Percentiles rank a stretch among this genome's conserved stretches.
phyloP scores from a whole-genome alignment of 164 flowering plant species.

The Magnolia sinica region DNA sequence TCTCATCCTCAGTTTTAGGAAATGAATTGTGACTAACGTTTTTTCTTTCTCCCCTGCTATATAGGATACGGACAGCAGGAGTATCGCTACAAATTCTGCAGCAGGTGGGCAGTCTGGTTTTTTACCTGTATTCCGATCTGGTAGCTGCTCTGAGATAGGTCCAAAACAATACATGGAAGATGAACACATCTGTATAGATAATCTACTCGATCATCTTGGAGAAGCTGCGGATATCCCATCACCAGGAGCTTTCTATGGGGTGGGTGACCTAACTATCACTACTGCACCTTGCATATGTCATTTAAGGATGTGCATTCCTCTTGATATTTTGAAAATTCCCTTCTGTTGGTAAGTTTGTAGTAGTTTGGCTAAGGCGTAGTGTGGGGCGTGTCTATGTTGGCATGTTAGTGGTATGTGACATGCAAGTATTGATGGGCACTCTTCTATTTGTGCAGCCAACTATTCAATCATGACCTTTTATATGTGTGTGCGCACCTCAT shows the following conservation, averaged over 20 bases:
- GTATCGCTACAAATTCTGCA: conserved; percentile 27
- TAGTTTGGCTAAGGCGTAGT: too few species aligned
- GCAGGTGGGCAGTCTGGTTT: conserved; percentile 46
- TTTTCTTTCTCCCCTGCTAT: background rate
- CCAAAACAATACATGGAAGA: conserved; percentile 90
- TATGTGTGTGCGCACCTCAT: too few species aligned
- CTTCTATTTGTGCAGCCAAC: too few species aligned
- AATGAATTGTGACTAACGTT: conserved; percentile 1
- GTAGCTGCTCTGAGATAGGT: conserved; percentile 88
- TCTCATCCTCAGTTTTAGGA: background rate
- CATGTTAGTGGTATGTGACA: too few species aligned
- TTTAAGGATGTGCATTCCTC: background rate
- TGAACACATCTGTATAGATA: conserved; percentile 75
- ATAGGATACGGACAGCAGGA: conserved; percentile 49
- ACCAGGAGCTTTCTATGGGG: conserved; percentile 96
- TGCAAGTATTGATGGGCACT: too few species aligned
- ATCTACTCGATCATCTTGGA: conserved; percentile 60
- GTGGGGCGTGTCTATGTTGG: too few species aligned
- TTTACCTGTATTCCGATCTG: conserved; percentile 72
- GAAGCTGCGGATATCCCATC: conserved; percentile 44
- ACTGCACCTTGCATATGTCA: background rate
- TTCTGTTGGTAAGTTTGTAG: too few species aligned
- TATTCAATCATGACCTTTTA: too few species aligned
- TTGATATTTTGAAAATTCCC: too few species aligned
- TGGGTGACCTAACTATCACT: conserved; percentile 28